phyloP scores from a whole-genome alignment of 768 basidiomycete species.

The Butyriboletus loyo region DNA sequence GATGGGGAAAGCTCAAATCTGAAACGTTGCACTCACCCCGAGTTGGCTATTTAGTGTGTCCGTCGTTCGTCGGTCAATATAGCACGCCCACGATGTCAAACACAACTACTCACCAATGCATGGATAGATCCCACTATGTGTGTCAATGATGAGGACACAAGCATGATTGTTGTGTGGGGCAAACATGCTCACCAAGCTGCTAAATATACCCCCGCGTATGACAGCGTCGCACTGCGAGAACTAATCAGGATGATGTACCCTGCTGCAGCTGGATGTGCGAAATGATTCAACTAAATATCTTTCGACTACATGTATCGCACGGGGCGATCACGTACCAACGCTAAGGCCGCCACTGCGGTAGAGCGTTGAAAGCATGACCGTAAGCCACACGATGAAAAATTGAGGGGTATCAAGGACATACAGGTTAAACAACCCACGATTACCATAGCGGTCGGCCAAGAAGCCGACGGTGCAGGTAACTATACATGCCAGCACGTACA shows the following conservation, averaged over 20 bases:
- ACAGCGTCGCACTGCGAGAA: slow-evolving; percentile 60
- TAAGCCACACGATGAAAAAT: background rate
- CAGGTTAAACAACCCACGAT: slow-evolving; percentile 64
- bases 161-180: too few relatives aligned
- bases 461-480: slow-evolving; percentile 64
- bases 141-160: background rate
- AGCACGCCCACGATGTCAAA: background rate
- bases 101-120: slow-evolving; percentile 52
- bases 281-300: background rate
- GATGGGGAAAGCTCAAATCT: background rate
- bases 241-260: slow-evolving; percentile 71
- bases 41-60: slow-evolving; percentile 44
- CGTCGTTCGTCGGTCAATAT: background rate
- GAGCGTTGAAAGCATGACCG: background rate
- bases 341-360: slow-evolving; percentile 23
- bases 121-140: slow-evolving; percentile 66
- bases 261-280: slow-evolving; percentile 38
- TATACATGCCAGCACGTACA: slow-evolving; percentile 67
- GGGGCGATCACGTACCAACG: slow-evolving; percentile 20
- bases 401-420: slow-evolving; percentile 29
- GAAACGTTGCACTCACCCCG: slow-evolving; percentile 40
- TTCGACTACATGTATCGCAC: background rate
- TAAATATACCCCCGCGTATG: slow-evolving; percentile 70
- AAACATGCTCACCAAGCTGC: slow-evolving; percentile 54
- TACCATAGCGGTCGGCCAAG: slow-evolving; percentile 57